Base-by-base conservation (phyloP, 495 filamentous ascomycete genomes). In the Tuber microsphaerosporum region DNA sequence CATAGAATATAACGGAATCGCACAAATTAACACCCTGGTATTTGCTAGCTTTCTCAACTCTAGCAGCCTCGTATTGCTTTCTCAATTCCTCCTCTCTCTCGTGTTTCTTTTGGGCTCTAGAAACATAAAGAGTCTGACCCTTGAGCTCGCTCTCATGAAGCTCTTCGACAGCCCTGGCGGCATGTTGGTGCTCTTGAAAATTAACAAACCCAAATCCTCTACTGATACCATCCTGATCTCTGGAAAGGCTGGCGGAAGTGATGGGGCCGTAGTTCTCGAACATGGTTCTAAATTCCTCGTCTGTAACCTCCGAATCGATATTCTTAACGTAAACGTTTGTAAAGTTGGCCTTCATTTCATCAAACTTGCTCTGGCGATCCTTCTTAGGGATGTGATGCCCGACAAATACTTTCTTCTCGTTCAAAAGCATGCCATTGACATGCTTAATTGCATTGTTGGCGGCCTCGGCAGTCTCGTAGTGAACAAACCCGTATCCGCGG, bases 271-370 rank as follows among this genome's bases (percentile, higher is more conserved):
- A 97, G 84, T 89, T 90, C 88, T 94, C 92, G 81, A 99, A 98
- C 70, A 97, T 87, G 74, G 90, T 88, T 77, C 93, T 93, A 89
- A 99, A 98, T 84, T 97, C 91, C 5, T 97, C 93, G 69, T 99
- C 96, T 74, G 90, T 91, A 79, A 91, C 92, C 72, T 97, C 93
- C n/a, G 85, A 80, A 77, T 91, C 90, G 81, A 99, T 90, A 86
- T 98, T 99, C 91, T 99, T 99, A 86, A 99, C 92, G 86, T 98
- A 99, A 84, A 98, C 90, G 85, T 99, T 99, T 86, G 95, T 99
- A 88, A 97, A 99, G 89, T 99, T 98, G 85, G 96, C 95, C 90
- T 98, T 98, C 94, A 99, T 99, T 89, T 99, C 95, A 88, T 99
- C 95, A 84, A 97, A 98, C 88, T 99, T 99, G 93, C 93, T 97